phyloP scores from a whole-genome alignment of 768 basidiomycete species.

The Pleurotus tuoliensis region DNA sequence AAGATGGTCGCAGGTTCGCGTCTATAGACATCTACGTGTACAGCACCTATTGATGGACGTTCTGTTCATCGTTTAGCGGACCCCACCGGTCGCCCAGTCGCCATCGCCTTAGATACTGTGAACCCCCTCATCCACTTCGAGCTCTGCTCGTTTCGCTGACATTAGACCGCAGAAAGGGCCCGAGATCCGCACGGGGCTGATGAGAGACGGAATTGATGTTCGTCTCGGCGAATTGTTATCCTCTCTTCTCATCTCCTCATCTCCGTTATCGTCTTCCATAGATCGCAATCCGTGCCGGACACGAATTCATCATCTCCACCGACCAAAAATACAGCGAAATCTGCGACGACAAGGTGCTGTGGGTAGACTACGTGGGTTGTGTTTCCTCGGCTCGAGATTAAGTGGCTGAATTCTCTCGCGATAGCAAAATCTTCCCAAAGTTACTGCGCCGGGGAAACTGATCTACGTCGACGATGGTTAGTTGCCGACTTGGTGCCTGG shows the following conservation, averaged over 20 bases:
- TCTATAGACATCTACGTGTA: conserved; percentile 3
- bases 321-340: conserved; percentile 75
- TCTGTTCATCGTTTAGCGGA: conserved; percentile 39
- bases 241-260: conserved; percentile 1
- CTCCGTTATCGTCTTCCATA: conserved; percentile 25
- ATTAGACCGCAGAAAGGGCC: conserved; percentile 80
- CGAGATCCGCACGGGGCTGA: conserved; percentile 96
- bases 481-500: conserved; percentile 8
- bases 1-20: conserved; percentile 73
- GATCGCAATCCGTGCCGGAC: conserved; percentile 84
- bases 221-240: conserved; percentile 24
- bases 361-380: conserved; percentile 84
- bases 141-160: neutral
- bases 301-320: conserved; percentile 89
- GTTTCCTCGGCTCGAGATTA: neutral
- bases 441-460: conserved; percentile 94
- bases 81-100: conserved; percentile 82
- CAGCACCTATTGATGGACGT: conserved; percentile 9
- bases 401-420: neutral
- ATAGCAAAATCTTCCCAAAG: conserved; percentile 89
- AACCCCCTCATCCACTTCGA: conserved; percentile 22
- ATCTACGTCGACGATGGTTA: conserved; percentile 96
- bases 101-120: conserved; percentile 96
- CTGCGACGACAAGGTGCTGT: conserved; percentile 83
- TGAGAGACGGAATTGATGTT: conserved; percentile 83